A percentile compares a stretch with the other conserved stretches of the same genome.
phyloP scores from a whole-genome alignment of 306 rosid genomes.

The Calophaca sinica region DNA sequence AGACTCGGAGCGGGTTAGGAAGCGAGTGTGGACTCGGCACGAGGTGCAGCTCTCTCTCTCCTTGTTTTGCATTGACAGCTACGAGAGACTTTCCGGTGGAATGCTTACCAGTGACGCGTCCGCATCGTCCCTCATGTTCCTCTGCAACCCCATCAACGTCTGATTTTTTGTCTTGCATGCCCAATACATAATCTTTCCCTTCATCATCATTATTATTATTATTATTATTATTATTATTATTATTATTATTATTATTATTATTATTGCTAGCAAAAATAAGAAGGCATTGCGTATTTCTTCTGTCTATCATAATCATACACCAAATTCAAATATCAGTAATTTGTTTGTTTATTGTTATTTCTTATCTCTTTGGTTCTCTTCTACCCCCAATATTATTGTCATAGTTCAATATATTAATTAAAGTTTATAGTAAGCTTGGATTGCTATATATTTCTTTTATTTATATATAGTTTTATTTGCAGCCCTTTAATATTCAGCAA shows the following conservation, averaged over 20 bases:
- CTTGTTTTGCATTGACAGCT: constrained; percentile 71
- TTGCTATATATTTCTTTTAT: no score
- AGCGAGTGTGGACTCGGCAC: constrained; percentile 55
- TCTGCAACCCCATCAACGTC: constrained; percentile 61
- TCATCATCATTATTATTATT: background rate
- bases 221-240: background rate
- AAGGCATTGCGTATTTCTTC: background rate
- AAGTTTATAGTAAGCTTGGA: no score
- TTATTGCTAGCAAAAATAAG: background rate
- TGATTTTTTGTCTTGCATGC: constrained; percentile 30
- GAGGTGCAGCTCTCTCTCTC: constrained; percentile 91
- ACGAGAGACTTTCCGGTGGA: constrained; percentile 54
- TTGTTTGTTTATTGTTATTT: constrained; percentile 30
- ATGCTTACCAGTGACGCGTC: constrained; percentile 51
- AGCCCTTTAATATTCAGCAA: no score
- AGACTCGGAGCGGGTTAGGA: constrained; percentile 42
- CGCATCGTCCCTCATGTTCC: constrained; percentile 68
- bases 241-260: background rate
- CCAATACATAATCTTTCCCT: background rate
- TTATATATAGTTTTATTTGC: no score
- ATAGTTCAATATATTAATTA: no score
- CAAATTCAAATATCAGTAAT: constrained; percentile 15
- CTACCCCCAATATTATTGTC: no score
- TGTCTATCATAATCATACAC: background rate
- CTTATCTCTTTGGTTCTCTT: background rate